Evolutionary conservation across 2,329 filamentous ascomycete species (phyloP).

Genomic region (Apiospora malaysiana): DNA sequence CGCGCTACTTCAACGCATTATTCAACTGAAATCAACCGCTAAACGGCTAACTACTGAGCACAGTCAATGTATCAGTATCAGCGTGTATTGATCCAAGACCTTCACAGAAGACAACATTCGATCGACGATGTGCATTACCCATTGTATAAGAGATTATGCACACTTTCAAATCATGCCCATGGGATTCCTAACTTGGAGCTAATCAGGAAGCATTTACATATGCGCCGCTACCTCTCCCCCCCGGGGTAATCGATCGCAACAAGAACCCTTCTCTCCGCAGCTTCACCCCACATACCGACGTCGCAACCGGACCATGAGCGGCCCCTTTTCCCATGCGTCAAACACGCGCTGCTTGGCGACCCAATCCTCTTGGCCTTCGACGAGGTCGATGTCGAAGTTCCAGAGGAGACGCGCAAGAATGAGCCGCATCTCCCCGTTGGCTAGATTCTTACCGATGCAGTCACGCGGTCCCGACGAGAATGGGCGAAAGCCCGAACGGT

Average conservation of each 20-base stretch:
- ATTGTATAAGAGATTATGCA: too few relatives aligned
- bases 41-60: too few relatives aligned
- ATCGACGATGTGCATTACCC: too few relatives aligned
- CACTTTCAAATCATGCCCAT: too few relatives aligned
- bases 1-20: background rate
- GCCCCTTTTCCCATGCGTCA: background rate
- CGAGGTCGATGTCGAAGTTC: conserved; percentile 42
- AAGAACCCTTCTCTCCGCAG: background rate
- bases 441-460: conserved; percentile 35
- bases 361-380: background rate
- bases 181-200: too few relatives aligned
- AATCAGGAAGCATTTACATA: too few relatives aligned
- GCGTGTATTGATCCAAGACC: too few relatives aligned
- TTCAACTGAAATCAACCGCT: too few relatives aligned
- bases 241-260: background rate
- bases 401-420: conserved; percentile 42
- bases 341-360: background rate
- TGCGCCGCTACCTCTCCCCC: too few relatives aligned
- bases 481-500: conserved; percentile 24
- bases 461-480: conserved; percentile 30
- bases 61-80: too few relatives aligned
- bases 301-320: background rate
- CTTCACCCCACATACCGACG: background rate
- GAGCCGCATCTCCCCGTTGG: conserved; percentile 43
- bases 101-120: too few relatives aligned